Base-by-base conservation (phyloP, 148 eudicot species). In the Vaccinium macrocarpon region DNA sequence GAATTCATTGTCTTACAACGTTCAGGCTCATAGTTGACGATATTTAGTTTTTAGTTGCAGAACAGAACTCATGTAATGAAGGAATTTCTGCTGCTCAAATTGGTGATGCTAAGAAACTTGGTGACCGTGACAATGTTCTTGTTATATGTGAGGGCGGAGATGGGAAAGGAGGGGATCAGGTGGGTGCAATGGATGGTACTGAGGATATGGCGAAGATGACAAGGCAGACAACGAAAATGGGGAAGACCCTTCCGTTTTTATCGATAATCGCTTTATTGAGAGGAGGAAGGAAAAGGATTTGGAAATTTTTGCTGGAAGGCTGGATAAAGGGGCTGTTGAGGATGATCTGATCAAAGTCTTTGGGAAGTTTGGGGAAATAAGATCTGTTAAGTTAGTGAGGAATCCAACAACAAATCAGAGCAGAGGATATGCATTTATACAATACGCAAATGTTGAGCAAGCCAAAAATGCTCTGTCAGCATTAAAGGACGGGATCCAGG, bases 401-500 rank as follows among this genome's bases (percentile, higher is more conserved):
- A 66, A 81, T 70, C 56, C 66, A 59, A 71, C 51, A 16, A 68
- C 88, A 49, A 86, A 86, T 55, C 86, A 82, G 84, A 88, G 84
- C 85, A 86, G 53, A 86, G 92, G 88, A 50, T 88, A 53, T 84
- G 90, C 88, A 52, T 88, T 88, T 77, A 57, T 88, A 35, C 84
- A 46, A 49, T 88, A 81, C 84, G 86, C 90, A 70, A 77, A 71
- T 61, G 51, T 71, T 61, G 86, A 86, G 75, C 86, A 86, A 81
- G 86, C 88, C 64, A 82, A 84, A 53, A 70, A 56, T 48, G 88
- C 88, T 68, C 82, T 88, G 56, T 83, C 86, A 77, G 80, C 66
- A 73, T 78, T 79, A 72, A 84, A 86, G 82, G 84, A 71, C 16
- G 88, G 84, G 55, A 72, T 86, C 59, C 76, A 86, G 86, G 90